phyloP scores from a whole-genome alignment of 2,329 filamentous ascomycete genomes.

The Fusarium sp. region DNA sequence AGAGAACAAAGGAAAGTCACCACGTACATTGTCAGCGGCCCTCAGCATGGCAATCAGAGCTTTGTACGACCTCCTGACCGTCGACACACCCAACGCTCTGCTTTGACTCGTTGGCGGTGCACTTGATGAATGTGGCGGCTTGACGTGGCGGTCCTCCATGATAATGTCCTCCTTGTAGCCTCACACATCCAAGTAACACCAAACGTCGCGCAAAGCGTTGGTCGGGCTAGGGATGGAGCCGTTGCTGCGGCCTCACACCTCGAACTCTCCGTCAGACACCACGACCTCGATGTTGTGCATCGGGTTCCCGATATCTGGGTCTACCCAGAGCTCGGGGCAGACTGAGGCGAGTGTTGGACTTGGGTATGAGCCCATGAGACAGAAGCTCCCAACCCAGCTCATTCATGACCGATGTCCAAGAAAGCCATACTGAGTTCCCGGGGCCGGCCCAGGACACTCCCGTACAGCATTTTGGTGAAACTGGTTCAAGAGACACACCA shows the following conservation, averaged over 20 bases:
- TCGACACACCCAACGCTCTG: conserved; percentile 90
- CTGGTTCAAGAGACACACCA: conserved; percentile 92
- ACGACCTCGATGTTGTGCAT: conserved; percentile 90
- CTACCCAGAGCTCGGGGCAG: conserved; percentile 72
- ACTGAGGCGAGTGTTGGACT: conserved; percentile 83
- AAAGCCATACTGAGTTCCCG: conserved; percentile 85
- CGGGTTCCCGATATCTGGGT: conserved; percentile 82
- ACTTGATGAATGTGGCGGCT: conserved; percentile 98
- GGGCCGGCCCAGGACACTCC: conserved; percentile 50
- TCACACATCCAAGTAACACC: conserved; percentile 88
- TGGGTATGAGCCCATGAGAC: conserved; percentile 87
- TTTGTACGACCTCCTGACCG: conserved; percentile 90
- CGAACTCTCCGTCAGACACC: conserved; percentile 84
- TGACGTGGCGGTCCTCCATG: conserved; percentile 79
- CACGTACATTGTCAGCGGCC: conserved; percentile 85
- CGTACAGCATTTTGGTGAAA: conserved; percentile 97
- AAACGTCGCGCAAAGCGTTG: conserved; percentile 77
- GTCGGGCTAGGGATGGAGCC: conserved; percentile 90
- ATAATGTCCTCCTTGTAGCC: conserved; percentile 98
- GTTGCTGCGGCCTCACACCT: conserved; percentile 82
- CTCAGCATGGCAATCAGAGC: conserved; percentile 84
- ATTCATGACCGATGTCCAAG: conserved; percentile 87
- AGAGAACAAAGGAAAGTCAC: background rate
- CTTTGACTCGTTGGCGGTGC: conserved; percentile 73
- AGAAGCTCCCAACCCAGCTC: conserved; percentile 84